Percentiles rank a stretch among this genome's conserved stretches.
Evolutionary conservation across 352 stramenopile species (phyloP).

Genomic region (Phytophthora litchii): DNA sequence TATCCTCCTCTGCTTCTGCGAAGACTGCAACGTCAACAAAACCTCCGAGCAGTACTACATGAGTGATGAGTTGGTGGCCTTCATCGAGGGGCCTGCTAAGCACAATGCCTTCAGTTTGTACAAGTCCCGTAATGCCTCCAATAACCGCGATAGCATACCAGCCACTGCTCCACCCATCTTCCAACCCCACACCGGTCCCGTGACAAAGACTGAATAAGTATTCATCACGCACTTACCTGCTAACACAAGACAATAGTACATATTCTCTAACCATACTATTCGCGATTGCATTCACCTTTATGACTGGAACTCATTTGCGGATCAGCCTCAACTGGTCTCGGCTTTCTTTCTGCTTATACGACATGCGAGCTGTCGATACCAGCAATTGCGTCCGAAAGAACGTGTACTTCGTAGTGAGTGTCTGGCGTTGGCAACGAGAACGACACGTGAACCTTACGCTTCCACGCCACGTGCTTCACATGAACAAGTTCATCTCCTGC

Average conservation of each 20-base stretch:
- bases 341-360: conserved; percentile 5
- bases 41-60: conserved; percentile 82
- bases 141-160: conserved; percentile 19
- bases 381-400: conserved; percentile 63
- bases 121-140: conserved; percentile 37
- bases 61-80: conserved; percentile 83
- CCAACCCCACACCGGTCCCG: conserved; percentile 13
- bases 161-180: conserved; percentile 41
- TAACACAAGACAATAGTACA: conserved; percentile 17
- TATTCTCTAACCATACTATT: conserved; percentile 4
- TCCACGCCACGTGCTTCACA: conserved; percentile 69
- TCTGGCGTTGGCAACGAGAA: conserved; percentile 33
- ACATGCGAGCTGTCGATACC: conserved; percentile 43
- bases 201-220: conserved; percentile 14
- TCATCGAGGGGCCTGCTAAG: conserved; percentile 78
- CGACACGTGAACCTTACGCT: conserved; percentile 38
- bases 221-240: background rate
- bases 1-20: conserved; percentile 88
- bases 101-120: conserved; percentile 76
- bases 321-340: too few species aligned
- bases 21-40: conserved; percentile 87
- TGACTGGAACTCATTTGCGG: too few species aligned
- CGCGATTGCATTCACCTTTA: conserved; percentile 18
- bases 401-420: conserved; percentile 39
- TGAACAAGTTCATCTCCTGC: conserved; percentile 45